A percentile compares a stretch with the other conserved stretches of the same genome.
Evolutionary conservation across 768 basidiomycete species (phyloP).

Genomic region (Xerocomellus intermedius): DNA sequence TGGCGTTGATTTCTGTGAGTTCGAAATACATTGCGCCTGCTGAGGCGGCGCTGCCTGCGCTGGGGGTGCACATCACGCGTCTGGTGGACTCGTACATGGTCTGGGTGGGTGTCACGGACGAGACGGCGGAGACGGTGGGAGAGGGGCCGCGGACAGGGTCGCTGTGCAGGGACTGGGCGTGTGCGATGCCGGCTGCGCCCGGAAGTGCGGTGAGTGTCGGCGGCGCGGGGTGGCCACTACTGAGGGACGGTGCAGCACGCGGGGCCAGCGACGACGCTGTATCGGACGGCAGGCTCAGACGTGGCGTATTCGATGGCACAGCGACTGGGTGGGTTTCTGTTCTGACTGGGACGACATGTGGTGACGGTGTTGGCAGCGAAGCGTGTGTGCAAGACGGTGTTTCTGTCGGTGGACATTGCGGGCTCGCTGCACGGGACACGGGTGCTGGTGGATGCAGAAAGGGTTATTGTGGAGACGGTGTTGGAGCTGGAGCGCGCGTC

Average conservation of each 20-base stretch:
- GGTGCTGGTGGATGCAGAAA: slow-evolving; percentile 58
- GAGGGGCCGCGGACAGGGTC: slow-evolving; percentile 53
- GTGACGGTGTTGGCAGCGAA: slow-evolving; percentile 43
- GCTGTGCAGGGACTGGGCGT: slow-evolving; percentile 77
- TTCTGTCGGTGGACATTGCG: slow-evolving; percentile 66
- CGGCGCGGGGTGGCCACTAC: background rate
- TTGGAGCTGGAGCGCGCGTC: slow-evolving; percentile 30
- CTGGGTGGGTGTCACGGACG: slow-evolving; percentile 69
- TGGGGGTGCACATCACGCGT: slow-evolving; percentile 64
- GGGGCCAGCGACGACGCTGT: slow-evolving; percentile 63
- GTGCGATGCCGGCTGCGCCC: slow-evolving; percentile 63
- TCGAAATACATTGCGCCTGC: slow-evolving; percentile 49
- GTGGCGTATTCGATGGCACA: slow-evolving; percentile 71
- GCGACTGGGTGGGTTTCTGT: slow-evolving; percentile 62
- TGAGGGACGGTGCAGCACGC: slow-evolving; percentile 6
- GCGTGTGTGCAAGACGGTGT: slow-evolving; percentile 65
- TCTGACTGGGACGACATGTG: background rate
- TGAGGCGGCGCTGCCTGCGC: slow-evolving; percentile 51
- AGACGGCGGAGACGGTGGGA: slow-evolving; percentile 41
- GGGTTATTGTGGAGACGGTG: slow-evolving; percentile 51
- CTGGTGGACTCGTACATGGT: slow-evolving; percentile 78
- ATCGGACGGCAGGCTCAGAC: slow-evolving; percentile 61
- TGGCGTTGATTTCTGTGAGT: slow-evolving; percentile 39
- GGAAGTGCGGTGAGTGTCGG: slow-evolving; percentile 23
- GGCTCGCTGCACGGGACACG: slow-evolving; percentile 47